A percentile compares a stretch with the other conserved stretches of the same genome.
phyloP scores from a whole-genome alignment of 2,329 filamentous ascomycete species.

The Trichoderma sp. region DNA sequence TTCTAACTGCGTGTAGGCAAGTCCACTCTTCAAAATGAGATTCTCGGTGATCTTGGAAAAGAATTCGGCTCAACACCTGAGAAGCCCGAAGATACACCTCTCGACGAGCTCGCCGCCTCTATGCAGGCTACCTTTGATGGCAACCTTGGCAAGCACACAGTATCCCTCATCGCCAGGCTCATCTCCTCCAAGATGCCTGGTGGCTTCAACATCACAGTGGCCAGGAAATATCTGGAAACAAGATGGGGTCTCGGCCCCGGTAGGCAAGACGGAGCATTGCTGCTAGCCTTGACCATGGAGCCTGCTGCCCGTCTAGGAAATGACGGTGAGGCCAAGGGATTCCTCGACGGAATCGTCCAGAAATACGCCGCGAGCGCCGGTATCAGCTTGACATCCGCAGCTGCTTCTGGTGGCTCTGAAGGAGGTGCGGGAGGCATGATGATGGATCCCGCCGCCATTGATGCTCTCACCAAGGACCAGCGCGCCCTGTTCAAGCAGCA shows the following conservation, averaged over 20 bases:
- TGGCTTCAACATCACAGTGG: slow-evolving; percentile 96
- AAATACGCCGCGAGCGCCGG: slow-evolving; percentile 85
- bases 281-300: slow-evolving; percentile 90
- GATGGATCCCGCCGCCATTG: slow-evolving; percentile 98
- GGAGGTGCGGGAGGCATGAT: slow-evolving; percentile 85
- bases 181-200: slow-evolving; percentile 99
- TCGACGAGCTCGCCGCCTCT: slow-evolving; percentile 89
- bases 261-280: slow-evolving; percentile 84
- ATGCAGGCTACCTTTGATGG: slow-evolving; percentile 99
- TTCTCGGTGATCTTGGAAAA: slow-evolving; percentile 94
- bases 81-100: slow-evolving; percentile 94
- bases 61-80: slow-evolving; percentile 98
- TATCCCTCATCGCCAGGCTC: slow-evolving; percentile 86
- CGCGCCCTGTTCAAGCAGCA: slow-evolving; percentile 96
- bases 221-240: slow-evolving; percentile 91
- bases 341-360: slow-evolving; percentile 81
- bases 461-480: slow-evolving; percentile 96
- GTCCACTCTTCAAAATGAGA: slow-evolving; percentile 98
- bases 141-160: slow-evolving; percentile 94
- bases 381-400: slow-evolving; percentile 75
- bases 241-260: slow-evolving; percentile 86
- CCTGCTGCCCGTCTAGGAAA: slow-evolving; percentile 83
- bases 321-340: slow-evolving; percentile 87
- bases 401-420: slow-evolving; percentile 69
- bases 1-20: slow-evolving; percentile 61